Base-by-base conservation (phyloP, 2,329 filamentous ascomycete genomes). In the Didymosphaeria variabile region DNA sequence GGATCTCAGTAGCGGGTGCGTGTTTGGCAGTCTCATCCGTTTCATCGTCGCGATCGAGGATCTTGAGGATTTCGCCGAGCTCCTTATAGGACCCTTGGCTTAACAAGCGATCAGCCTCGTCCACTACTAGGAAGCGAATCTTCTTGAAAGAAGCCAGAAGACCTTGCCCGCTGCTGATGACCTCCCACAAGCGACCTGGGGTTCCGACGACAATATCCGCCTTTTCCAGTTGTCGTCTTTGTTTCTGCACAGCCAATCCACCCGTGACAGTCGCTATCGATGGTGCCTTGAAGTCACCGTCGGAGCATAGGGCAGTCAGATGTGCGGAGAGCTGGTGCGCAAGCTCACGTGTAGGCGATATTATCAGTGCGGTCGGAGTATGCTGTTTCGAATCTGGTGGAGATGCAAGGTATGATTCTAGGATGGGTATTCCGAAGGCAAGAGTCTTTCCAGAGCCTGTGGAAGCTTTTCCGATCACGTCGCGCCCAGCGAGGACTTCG, bases 401-500 rank as follows among this genome's bases (percentile, higher is more conserved):
- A 5, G 66, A 64, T 12, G 69, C 85, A 7, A 99, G 80, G 84
- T 90, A 97, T 58, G 86, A 85, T 77, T 99, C 94, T 10, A 98
- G 83, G 58, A 99, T 95, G 0, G 95, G 95, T 64, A 99, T 93
- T 1, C 91, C 93, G 77, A 97, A 99, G 0, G 95, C 94, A 47
- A 99, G 82, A 0, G 95, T 99, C 80, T 99, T 99, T 69, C 95
- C 95, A 15, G 95, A 98, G 67, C 95, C 95, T 0, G 95, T 99
- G 12, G 94, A 91, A 1, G 95, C 95, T 80, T 99, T 99, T 45
- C 95, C 95, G 65, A 99, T 91, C 17, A 98, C 90, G 78, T 99
- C 94, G 74, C 92, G 91, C 0, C 94, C 94, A 6, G 88, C 87
- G 21, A 94, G 76, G 49, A 97, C 91, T 56, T 91, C 86, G 0